A percentile compares a stretch with the other conserved stretches of the same genome.
phyloP scores from a whole-genome alignment of 176 grass and related monocot species.

The Oryza punctata region DNA sequence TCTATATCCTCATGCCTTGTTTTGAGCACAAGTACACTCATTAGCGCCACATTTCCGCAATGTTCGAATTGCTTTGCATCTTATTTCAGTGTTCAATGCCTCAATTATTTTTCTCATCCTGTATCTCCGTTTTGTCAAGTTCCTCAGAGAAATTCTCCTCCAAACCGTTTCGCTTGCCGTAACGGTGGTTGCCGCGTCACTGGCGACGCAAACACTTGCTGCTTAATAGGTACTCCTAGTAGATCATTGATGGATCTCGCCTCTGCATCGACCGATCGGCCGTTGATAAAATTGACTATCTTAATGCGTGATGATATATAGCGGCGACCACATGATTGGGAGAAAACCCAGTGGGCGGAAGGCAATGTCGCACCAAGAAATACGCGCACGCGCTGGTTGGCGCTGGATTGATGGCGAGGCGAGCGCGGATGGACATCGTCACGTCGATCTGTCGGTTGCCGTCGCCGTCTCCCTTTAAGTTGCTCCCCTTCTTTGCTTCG shows the following conservation, averaged over 20 bases:
- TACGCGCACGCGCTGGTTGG: conserved; percentile 13
- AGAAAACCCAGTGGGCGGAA: conserved; percentile 34
- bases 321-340: conserved; percentile 38
- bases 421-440: conserved; percentile 10
- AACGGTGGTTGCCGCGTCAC: conserved; percentile 21
- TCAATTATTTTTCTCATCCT: conserved; percentile 25
- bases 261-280: conserved; percentile 11
- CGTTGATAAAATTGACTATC: not conserved
- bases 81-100: not conserved
- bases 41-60: not conserved
- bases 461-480: not conserved
- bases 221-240: not conserved
- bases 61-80: not conserved
- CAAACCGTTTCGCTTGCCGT: not conserved
- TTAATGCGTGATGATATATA: conserved; percentile 32
- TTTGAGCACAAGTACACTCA: conserved; percentile 35
- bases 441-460: conserved; percentile 41
- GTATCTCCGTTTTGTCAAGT: conserved; percentile 18
- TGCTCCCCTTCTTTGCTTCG: not conserved
- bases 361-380: conserved; percentile 41
- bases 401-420: not conserved
- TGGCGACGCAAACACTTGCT: not conserved
- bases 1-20: conserved; percentile 12
- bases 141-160: not conserved
- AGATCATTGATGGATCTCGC: conserved; percentile 35